phyloP scores from a whole-genome alignment of 2,329 filamentous ascomycete genomes.

The Fusarium coffeatum region DNA sequence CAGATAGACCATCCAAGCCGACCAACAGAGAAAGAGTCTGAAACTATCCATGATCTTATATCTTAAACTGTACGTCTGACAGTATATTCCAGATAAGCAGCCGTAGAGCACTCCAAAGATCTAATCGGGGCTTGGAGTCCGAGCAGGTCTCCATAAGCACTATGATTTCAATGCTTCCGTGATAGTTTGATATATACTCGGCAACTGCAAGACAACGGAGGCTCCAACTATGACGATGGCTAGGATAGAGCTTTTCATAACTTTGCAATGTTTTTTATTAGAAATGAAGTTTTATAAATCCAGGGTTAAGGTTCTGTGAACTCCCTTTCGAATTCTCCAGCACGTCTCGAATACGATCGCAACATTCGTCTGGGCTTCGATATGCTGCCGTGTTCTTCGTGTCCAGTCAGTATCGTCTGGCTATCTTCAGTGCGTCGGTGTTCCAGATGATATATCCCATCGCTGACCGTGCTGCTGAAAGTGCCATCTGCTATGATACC shows the following conservation, averaged over 20 bases:
- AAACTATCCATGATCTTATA: background rate
- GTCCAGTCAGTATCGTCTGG: background rate
- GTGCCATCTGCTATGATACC: slow-evolving; percentile 35
- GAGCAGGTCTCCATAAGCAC: background rate
- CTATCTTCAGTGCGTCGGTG: slow-evolving; percentile 1
- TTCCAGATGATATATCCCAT: slow-evolving; percentile 25
- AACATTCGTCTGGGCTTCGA: slow-evolving; percentile 30
- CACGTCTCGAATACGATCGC: slow-evolving; percentile 12
- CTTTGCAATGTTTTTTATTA: background rate
- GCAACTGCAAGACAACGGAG: background rate
- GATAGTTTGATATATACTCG: background rate
- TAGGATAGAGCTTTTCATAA: background rate
- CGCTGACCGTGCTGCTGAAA: slow-evolving; percentile 30
- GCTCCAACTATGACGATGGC: background rate
- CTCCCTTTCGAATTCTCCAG: slow-evolving; percentile 29
- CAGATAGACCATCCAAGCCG: background rate
- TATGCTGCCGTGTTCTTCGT: background rate
- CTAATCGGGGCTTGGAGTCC: too few species aligned
- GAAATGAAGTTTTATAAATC: background rate
- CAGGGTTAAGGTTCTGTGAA: slow-evolving; percentile 10
- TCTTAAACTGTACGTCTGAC: background rate
- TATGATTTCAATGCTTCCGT: background rate
- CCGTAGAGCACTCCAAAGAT: background rate
- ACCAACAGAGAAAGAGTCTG: background rate
- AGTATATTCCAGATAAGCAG: background rate